Base-by-base conservation (phyloP, 306 rosid genomes). In the Trifolium dubium region DNA sequence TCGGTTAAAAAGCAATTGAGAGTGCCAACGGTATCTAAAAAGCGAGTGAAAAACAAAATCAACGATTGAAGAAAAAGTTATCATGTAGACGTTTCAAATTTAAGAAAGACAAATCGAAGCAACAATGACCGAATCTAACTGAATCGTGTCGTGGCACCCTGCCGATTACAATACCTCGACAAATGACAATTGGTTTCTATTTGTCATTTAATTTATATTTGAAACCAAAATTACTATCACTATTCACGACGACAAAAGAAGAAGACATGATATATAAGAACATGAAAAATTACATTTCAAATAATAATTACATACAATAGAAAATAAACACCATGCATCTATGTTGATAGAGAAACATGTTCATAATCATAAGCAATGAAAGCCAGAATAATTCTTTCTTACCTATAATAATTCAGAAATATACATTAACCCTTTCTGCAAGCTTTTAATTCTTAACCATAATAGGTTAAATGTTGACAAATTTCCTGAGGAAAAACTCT, bases 1-100 rank as follows among this genome's bases (percentile, higher is more conserved):
- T 91, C 73, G 47, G 76, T 37, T 40, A 69, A 64, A 70, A 77
- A 11, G 35, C 62, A 64, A 68, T 40, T 51, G 47, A 74, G 74
- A 68, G 69, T 32, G 78, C 83, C 46, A 37, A 31, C 51, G 65
- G 35, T 60, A 61, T 72, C 86, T 87, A 30, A 40, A 56, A 40
- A 60, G 66, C 56, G 81, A 68, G 55, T 11, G 50, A 53, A 8
- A 41, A 70, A 71, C 34, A 77, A 74, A 69, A 77, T 60, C 50
- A 69, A 51, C 43, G 39, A 31, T 40, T 13, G 13, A 35, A 55
- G 64, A 32, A 32, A 43, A 35, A 35, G 1, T 6, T 8, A 37
- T 37, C 40, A 37, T 37, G 40, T 7, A 37, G 40, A 37, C 6
- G 40, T 37, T 37, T 37, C 40, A 37, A 37, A 37, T 37, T 37